phyloP scores from a whole-genome alignment of 2,329 filamentous ascomycete genomes.

The Sclerotinia spermophila region DNA sequence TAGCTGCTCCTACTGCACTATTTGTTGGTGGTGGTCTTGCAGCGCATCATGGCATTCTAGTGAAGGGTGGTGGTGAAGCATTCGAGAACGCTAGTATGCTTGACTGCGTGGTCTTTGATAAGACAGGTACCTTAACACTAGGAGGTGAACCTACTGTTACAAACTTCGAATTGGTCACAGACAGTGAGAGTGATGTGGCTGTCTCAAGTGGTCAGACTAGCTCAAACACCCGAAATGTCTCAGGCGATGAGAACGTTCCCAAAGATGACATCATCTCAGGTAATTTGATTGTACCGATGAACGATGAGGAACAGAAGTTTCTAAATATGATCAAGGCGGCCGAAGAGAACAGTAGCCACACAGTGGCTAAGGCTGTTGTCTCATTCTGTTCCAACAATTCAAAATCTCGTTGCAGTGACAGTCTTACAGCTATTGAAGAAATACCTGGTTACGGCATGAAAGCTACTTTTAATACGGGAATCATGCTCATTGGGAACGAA shows the following conservation, averaged over 20 bases:
- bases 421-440: conserved; percentile 54
- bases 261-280: conserved; percentile 21
- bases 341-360: conserved; percentile 71
- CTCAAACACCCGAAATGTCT: not conserved
- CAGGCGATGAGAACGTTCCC: not conserved
- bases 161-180: conserved; percentile 26
- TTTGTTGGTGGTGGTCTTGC: conserved; percentile 57
- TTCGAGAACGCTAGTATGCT: conserved; percentile 55
- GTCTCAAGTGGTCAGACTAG: not conserved
- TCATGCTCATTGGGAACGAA: conserved; percentile 71
- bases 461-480: conserved; percentile 47
- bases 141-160: conserved; percentile 67
- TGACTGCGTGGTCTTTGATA: conserved; percentile 57
- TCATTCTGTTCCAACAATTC: conserved; percentile 50
- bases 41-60: conserved; percentile 54
- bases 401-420: conserved; percentile 23
- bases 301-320: conserved; percentile 33
- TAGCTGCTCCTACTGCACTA: conserved; percentile 56
- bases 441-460: conserved; percentile 68
- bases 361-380: conserved; percentile 67
- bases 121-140: conserved; percentile 56
- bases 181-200: conserved; percentile 21
- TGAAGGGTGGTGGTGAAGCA: conserved; percentile 56
- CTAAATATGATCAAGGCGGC: conserved; percentile 56
- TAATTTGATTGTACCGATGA: not conserved